Base-by-base conservation (phyloP, 768 basidiomycete genomes). In the Pisolithus albus region DNA sequence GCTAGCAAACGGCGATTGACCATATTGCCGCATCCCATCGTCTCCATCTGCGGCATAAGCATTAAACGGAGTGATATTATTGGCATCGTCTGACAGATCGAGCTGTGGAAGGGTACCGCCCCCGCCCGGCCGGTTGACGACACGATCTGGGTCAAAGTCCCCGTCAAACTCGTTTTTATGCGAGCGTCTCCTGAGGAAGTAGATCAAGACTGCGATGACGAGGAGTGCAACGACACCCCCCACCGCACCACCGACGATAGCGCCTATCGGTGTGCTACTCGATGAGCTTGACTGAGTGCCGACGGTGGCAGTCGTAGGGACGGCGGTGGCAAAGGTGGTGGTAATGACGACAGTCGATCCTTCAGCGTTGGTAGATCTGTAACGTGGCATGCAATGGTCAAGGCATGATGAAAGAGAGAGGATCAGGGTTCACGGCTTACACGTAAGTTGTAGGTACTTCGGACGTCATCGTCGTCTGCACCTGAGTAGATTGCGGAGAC, bases 241-340 rank as follows among this genome's bases (percentile, higher is more conserved):
- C n/a, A 80, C 75, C 2, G 74, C 72, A 16, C 75, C 75, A 9
- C 79, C 79, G 4, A 79, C 72, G 51, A 81, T 79, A 4, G 77
- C 66, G 26, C 70, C 75, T 0, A 68, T 70, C 40, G 59, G 50
- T 3, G 64, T 58, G 30, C 16, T 58, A 26, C 45, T 36, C 1
- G 44, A 28, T 19, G 52, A 19, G 24, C 18, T 56, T 18, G 36
- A 4, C 15, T 32, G 4, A 16, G 34, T 5, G 1, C 21, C 26
- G 34, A 36, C 36, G 28, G 19, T 34, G 4, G 57, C 4, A 21
- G 32, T n/a, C 30, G 59, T 56, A 5, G 64, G 51, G 34, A 59
- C 6, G 46, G 52, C 38, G 16, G 49, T 49, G 16, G 64, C 52
- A 6, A 53, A 11, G 10, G 53, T 51, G 23, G 56, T 58, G 4